Base-by-base conservation (phyloP, 2,329 filamentous ascomycete species). In the Neoarthrinium moseri region DNA sequence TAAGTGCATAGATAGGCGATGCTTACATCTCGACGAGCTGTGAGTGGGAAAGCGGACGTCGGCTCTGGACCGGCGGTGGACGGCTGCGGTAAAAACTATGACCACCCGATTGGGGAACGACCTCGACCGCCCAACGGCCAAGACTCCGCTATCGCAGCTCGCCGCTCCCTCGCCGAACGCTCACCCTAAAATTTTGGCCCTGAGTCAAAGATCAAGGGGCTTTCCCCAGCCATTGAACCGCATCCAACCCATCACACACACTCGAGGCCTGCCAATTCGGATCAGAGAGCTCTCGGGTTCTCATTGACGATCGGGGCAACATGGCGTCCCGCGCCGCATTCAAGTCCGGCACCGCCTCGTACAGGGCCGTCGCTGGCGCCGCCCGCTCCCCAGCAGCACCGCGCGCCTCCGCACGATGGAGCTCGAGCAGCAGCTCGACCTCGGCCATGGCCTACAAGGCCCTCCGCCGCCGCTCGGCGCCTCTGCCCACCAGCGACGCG, bases 381-480 rank as follows among this genome's bases (percentile, higher is more conserved):
- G 36, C 49, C 22, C 37, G 49, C 41, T 38, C 50, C 54, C n/a
- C n/a, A n/a, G 21, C 54, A 51, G 40, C 47, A 10, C 23, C 32
- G 42, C 36, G 54, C 50, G 23, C 51, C 52, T 36, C 51, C 51
- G 36, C 54, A 56, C 27, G 41, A 56, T 60, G 58, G 59, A 68
- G 60, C 58, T 72, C 73, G 52, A 75, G 65, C 68, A 83, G 72
- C 64, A 87, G 83, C 54, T 95, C 91, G 45, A 97, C 92, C 56
- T 94, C 91, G 46, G 92, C 94, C 52, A 83, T 97, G 53, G 91
- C 91, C 61, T 97, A 97, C 83, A 99, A 99, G 78, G 90, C 92
- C 47, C 81, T 97, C 52, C 92, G 96, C 65, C 88, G 91, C 60
- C 89, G 92, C 55, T 88, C 92, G 50, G 86, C 89, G 17, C 89